phyloP scores from a whole-genome alignment of 352 stramenopile species.

The Pythium insidiosum region DNA sequence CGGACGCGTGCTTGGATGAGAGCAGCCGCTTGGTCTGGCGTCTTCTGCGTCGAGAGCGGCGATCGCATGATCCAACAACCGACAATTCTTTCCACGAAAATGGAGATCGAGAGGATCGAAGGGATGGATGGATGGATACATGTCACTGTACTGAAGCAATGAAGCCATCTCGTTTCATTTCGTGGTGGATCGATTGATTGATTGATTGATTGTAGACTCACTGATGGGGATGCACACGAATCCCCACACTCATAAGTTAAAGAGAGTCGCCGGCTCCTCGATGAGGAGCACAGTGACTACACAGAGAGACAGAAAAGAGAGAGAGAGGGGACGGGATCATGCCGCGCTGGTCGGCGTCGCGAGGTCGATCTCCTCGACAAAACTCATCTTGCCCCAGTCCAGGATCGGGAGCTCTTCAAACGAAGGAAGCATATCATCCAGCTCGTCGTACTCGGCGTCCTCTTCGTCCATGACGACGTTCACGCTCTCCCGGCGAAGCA shows the following conservation, averaged over 20 bases:
- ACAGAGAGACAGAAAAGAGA: no score
- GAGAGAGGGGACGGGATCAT: no score
- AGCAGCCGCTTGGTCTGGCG: constrained; percentile 29
- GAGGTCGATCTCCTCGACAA: neutral
- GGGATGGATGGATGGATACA: no score
- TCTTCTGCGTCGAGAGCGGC: constrained; percentile 16
- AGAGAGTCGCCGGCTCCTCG: no score
- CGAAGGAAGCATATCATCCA: constrained; percentile 1
- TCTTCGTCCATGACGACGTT: constrained; percentile 23
- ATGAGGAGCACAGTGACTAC: neutral
- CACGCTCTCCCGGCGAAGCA: constrained; percentile 13
- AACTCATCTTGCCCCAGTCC: neutral
- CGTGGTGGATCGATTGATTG: no score
- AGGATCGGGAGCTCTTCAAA: neutral
- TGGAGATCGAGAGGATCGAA: no score
- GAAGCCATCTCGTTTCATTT: no score
- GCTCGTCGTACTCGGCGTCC: constrained; percentile 15
- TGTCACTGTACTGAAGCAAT: neutral
- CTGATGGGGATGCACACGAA: no score
- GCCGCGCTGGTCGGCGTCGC: no score
- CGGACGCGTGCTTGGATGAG: constrained; percentile 50
- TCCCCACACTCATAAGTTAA: no score
- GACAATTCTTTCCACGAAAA: neutral
- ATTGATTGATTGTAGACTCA: no score
- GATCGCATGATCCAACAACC: no score